Evolutionary conservation across 2,329 filamentous ascomycete genomes (phyloP).

Genomic region (Alternaria infectoria): DNA sequence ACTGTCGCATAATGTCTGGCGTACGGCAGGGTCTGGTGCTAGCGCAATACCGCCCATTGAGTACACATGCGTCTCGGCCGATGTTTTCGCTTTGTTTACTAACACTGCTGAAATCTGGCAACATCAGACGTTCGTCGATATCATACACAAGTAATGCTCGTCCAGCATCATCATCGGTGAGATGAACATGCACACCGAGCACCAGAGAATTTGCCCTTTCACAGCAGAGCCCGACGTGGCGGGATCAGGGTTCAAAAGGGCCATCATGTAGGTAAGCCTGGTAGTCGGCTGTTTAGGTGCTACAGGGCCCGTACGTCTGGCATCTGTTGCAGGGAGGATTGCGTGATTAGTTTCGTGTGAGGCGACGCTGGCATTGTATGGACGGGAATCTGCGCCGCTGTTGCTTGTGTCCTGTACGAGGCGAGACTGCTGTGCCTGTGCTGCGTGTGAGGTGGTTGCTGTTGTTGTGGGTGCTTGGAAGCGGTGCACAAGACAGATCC

Average conservation of each 20-base stretch:
- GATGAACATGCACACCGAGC: slow-evolving; percentile 12
- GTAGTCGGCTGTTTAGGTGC: slow-evolving; percentile 7
- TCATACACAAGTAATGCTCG: not conserved
- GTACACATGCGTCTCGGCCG: not conserved
- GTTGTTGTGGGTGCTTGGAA: not conserved
- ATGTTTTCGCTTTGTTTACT: slow-evolving; percentile 7
- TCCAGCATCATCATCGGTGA: slow-evolving; percentile 19
- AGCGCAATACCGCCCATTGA: slow-evolving; percentile 29
- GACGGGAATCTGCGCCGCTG: not conserved
- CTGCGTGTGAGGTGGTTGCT: not conserved
- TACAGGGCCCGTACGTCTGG: slow-evolving; percentile 1
- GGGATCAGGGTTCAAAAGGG: slow-evolving; percentile 22
- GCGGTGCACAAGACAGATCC: slow-evolving; percentile 2
- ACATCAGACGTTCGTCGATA: not conserved
- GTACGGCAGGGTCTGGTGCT: slow-evolving; percentile 14
- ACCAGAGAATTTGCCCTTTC: slow-evolving; percentile 21
- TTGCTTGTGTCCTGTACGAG: slow-evolving; percentile 4
- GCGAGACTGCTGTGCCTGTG: not conserved
- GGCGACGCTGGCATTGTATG: not conserved
- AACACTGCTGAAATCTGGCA: slow-evolving; percentile 28
- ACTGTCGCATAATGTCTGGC: slow-evolving; percentile 1
- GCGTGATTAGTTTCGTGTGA: slow-evolving; percentile 8
- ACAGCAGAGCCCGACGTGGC: slow-evolving; percentile 29
- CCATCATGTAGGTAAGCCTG: slow-evolving; percentile 1
- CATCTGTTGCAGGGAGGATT: slow-evolving; percentile 7